These are phyloP conservation scores for Daldinia grandis DNA, from an alignment of 495 filamentous ascomycete genomes.

Conservation along the genomic window DNA sequence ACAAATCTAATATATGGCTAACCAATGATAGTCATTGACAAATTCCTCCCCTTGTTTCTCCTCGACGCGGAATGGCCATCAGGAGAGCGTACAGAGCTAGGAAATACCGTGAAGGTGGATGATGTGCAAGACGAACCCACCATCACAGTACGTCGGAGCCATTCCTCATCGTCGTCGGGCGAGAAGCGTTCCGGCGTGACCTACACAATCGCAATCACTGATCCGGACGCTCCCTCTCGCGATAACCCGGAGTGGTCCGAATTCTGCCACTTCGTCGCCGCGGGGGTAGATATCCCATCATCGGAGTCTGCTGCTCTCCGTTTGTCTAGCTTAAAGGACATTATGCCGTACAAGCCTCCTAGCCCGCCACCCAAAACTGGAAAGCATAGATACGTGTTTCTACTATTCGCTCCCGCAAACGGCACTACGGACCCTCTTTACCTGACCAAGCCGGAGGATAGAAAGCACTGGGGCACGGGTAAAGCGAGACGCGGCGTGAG, in stretches of 20 bases:
- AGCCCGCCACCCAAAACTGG: conserved; percentile 70
- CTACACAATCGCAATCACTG: conserved; percentile 64
- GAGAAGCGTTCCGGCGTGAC: conserved; percentile 9
- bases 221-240: conserved; percentile 74
- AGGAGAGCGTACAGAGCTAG: conserved; percentile 58
- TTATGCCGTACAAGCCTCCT: conserved; percentile 68
- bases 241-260: conserved; percentile 72
- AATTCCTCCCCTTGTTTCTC: conserved; percentile 65
- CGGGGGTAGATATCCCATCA: conserved; percentile 39
- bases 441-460: conserved; percentile 62
- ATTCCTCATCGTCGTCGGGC: conserved; percentile 8
- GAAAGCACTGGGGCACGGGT: conserved; percentile 71
- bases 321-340: conserved; percentile 48
- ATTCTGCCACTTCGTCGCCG: conserved; percentile 76
- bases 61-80: conserved; percentile 61
- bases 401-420: conserved; percentile 60
- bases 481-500: conserved; percentile 64
- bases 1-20: neutral
- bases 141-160: conserved; percentile 49
- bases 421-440: conserved; percentile 50
- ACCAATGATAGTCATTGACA: conserved; percentile 63
- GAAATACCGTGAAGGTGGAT: conserved; percentile 67
- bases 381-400: conserved; percentile 74
- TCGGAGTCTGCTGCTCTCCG: conserved; percentile 27
- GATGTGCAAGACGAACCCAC: conserved; percentile 60